Percentiles rank a stretch among this genome's conserved stretches.
Evolutionary conservation across 805 yeast genomes (phyloP).

Genomic region (Suhomyces xylopsoci): DNA sequence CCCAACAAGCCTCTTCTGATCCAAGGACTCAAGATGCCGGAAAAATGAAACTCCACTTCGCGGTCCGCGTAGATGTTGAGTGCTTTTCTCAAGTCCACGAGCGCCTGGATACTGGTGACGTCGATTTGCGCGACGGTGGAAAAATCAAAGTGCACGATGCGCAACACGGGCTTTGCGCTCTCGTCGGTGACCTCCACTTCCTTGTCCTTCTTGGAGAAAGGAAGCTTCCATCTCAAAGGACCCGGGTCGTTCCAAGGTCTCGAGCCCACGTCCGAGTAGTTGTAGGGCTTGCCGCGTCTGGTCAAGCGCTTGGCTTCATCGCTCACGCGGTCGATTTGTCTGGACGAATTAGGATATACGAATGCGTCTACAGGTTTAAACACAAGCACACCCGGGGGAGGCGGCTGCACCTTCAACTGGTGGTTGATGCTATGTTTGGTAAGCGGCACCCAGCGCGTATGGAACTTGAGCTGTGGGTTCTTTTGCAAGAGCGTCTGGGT

Average conservation of each 20-base stretch:
- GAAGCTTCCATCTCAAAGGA: conserved; percentile 42
- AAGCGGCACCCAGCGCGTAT: conserved; percentile 70
- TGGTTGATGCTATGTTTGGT: conserved; percentile 50
- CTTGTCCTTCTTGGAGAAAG: conserved; percentile 22
- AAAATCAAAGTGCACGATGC: conserved; percentile 77
- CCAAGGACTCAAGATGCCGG: conserved; percentile 86
- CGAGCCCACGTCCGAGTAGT: conserved; percentile 43
- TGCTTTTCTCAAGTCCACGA: conserved; percentile 73
- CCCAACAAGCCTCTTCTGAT: conserved; percentile 69
- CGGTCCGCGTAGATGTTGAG: conserved; percentile 71
- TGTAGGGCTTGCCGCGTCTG: conserved; percentile 53
- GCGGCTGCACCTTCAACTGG: conserved; percentile 58
- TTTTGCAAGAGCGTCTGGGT: conserved; percentile 21
- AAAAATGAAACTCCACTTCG: conserved; percentile 86
- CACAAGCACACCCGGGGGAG: conserved; percentile 89
- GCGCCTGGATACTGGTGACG: conserved; percentile 73
- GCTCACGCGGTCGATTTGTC: conserved; percentile 64
- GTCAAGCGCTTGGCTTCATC: conserved; percentile 65
- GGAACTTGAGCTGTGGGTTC: conserved; percentile 42
- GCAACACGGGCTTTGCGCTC: conserved; percentile 61
- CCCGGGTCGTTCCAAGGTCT: conserved; percentile 94
- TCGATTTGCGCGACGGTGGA: conserved; percentile 73
- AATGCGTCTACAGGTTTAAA: conserved; percentile 80
- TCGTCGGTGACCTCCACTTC: conserved; percentile 14
- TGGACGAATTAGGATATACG: conserved; percentile 76